Evolutionary conservation across 495 filamentous ascomycete species (phyloP), one percentile per base, ranked within the genome.

Genomic region (Penicillium verhagenii): DNA sequence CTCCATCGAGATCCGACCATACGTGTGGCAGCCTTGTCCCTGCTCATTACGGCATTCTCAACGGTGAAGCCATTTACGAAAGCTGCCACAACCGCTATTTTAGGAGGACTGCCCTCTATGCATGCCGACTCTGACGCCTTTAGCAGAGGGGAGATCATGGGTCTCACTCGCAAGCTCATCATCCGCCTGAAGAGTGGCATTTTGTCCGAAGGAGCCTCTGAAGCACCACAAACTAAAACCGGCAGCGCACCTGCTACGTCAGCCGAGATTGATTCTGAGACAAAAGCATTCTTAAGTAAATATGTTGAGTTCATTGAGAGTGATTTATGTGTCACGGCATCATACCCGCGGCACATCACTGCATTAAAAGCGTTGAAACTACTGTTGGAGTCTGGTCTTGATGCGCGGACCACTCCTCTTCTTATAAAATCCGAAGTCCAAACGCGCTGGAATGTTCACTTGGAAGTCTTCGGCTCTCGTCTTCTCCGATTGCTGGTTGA

Each of bases 331-430:
- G 83, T 91, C 1, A 89, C 85, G 0, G 80, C 88, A 14, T 89
- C 90, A 16, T 97, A 97, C 59, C 90, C 93, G 58, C 84, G 90
- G 10, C 92, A 93, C 57, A 87, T 91, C n/a, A 88, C 83, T 1
- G 84, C 90, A 1, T 61, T 96, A 31, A 91, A 85, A 49, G 80
- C 86, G 0, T 64, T 94, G 33, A 65, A 70, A 1, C 72, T 87
- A 11, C 54, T 92, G 1, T 56, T 91, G 2, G 80, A 80, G 25
- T 82, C 86, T 4, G 84, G 73, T 25, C 65, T 79, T 25, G 75
- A 79, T 48, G 54, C 64, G 14, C 64, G 68, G 1, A 49, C 57
- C 6, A 50, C 76, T 20, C 53, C 71, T 2, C 68, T 69, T 28
- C 63, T 57, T 19, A 24, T 46, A 10, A 68, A 68, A 37, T 60